Evolutionary conservation across 2,329 filamentous ascomycete species (phyloP).

Genomic region (Trichophyton benhamiae): DNA sequence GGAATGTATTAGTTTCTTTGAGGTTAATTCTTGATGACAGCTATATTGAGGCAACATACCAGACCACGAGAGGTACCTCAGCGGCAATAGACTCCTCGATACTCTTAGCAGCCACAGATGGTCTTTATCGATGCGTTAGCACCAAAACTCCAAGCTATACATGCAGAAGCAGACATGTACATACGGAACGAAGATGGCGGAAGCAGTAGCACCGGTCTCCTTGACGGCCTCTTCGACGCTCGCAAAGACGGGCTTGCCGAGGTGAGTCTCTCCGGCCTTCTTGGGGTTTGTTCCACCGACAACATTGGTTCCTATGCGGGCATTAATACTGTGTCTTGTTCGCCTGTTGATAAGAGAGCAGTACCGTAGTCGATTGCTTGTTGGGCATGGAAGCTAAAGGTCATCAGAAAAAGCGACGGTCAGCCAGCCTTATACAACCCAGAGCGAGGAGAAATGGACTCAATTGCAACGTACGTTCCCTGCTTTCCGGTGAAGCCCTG

Average conservation of each 20-base stretch:
- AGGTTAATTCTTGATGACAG: not conserved
- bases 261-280: conserved; percentile 84
- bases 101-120: conserved; percentile 79
- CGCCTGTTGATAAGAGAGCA: not conserved
- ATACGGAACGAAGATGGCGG: conserved; percentile 92
- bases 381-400: conserved; percentile 76
- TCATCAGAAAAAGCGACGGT: conserved; percentile 22
- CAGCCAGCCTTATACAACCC: not conserved
- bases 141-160: not conserved
- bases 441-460: not conserved
- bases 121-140: conserved; percentile 42
- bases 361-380: conserved; percentile 98
- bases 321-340: conserved; percentile 16
- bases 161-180: not conserved
- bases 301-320: conserved; percentile 69
- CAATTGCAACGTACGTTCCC: conserved; percentile 58
- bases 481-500: conserved; percentile 97
- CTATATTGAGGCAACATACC: conserved; percentile 34
- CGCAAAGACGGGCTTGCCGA: conserved; percentile 85
- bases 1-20: not conserved
- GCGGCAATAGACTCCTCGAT: conserved; percentile 93
- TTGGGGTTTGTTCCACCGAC: conserved; percentile 98
- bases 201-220: conserved; percentile 79
- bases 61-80: conserved; percentile 89
- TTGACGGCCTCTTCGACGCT: conserved; percentile 80